These are phyloP conservation scores for Phytophthora chlamydospora DNA, from an alignment of 352 stramenopile species.

Conservation along the genomic window DNA sequence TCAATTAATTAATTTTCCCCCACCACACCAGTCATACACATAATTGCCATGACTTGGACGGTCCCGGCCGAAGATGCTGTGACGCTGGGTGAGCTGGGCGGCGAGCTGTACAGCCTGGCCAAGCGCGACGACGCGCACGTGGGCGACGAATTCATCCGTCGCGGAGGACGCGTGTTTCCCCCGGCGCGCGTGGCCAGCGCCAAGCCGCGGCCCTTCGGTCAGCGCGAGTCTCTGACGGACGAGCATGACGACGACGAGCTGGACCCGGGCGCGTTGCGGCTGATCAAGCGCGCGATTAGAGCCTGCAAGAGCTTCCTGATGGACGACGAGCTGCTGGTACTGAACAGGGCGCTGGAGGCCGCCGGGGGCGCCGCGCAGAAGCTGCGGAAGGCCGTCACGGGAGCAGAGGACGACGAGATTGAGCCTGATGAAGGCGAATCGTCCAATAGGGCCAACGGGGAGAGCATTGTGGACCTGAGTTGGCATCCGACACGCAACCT, in stretches of 20 bases:
- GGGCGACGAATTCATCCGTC: constrained; percentile 69
- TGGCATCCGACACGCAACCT: constrained; percentile 66
- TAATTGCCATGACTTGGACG: constrained; percentile 59
- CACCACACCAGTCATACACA: constrained; percentile 7
- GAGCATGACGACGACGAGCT: constrained; percentile 49
- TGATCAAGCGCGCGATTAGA: constrained; percentile 43
- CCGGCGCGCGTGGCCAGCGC: constrained; percentile 55
- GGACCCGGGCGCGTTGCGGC: constrained; percentile 44
- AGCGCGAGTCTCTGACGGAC: constrained; percentile 62
- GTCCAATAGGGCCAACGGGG: constrained; percentile 14
- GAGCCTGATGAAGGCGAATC: constrained; percentile 23
- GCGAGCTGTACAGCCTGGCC: constrained; percentile 76
- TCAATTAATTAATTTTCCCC: background rate
- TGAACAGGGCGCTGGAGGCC: constrained; percentile 39
- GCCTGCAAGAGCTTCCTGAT: constrained; percentile 51
- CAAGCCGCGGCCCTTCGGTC: constrained; percentile 64
- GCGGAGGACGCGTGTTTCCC: constrained; percentile 59
- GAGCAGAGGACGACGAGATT: constrained; percentile 33
- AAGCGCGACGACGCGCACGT: constrained; percentile 60
- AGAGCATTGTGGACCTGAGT: constrained; percentile 61
- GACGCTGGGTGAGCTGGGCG: constrained; percentile 77
- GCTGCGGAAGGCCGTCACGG: constrained; percentile 36
- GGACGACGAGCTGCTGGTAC: constrained; percentile 66
- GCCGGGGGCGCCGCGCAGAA: constrained; percentile 21
- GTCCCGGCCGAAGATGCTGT: constrained; percentile 68